Base-by-base conservation (phyloP, 768 basidiomycete species). In the Suillus tomentosus region DNA sequence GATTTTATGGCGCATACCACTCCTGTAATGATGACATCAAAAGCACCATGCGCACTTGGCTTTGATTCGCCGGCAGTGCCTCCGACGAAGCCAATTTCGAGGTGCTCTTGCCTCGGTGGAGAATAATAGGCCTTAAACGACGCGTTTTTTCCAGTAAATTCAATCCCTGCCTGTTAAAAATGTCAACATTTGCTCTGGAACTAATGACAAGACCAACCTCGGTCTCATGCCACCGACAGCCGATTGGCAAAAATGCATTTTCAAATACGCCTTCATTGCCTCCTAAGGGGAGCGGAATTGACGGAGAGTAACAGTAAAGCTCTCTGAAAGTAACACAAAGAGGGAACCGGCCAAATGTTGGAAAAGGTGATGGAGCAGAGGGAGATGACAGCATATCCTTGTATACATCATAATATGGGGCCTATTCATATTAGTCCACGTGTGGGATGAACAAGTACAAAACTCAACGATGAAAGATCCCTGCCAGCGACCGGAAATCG, bases 21-120 rank as follows among this genome's bases (percentile, higher is more conserved):
- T 47, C 85, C 85, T 5, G 82, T 83, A 57, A 87, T 79, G 62
- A 87, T 80, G 57, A 87, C 75, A 70, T 87, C 85, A 10, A 72
- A 72, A 39, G 78, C 70, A 34, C 70, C 73, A 40, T 48, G 67
- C 36, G 67, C 63, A 45, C 45, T 22, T 17, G 37, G 15, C 22
- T 50, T 37, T 37, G 55, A 64, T 17, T 34, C 39, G 39, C 40
- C 11, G 8, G 24, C 3, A 55, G 19, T 40, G 19, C n/a, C 7
- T 5, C 69, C 65, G 51, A 58, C 42, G 22, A 66, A 48, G 47
- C 60, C 61, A 42, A 61, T 63, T 24, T 70, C 60, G 39, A 64
- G 62, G 45, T 66, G 64, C 13, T 71, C 75, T 31, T 56, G 67
- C 34, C 66, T 70, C 61, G 73, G 72, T 1, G 79, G 81, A 45